Percentiles rank a stretch among this genome's conserved stretches.
phyloP scores from a whole-genome alignment of 345 rosid species.

The Populus tremula region DNA sequence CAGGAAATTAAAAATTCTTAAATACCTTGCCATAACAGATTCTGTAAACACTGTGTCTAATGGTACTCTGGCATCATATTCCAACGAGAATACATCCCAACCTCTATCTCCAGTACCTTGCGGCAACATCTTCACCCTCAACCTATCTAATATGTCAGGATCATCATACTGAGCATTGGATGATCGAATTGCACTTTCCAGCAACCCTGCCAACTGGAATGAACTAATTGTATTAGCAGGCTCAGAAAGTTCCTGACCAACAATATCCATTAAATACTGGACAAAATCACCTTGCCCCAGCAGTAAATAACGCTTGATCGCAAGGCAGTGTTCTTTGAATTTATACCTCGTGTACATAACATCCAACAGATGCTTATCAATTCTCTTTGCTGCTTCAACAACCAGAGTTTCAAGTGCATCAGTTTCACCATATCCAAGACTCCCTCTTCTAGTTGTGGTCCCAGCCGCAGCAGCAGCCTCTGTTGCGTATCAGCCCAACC shows the following conservation, averaged over 20 bases:
- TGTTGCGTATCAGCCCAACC: slow-evolving; percentile 95
- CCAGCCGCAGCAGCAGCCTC: slow-evolving; percentile 96
- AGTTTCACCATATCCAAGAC: slow-evolving; percentile 93
- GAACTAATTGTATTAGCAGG: slow-evolving; percentile 96
- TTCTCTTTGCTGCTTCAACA: slow-evolving; percentile 92
- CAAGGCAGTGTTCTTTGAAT: slow-evolving; percentile 94
- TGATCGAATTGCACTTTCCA: slow-evolving; percentile 89
- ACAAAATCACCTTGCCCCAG: slow-evolving; percentile 99
- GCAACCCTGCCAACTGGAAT: slow-evolving; percentile 86
- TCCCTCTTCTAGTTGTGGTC: slow-evolving; percentile 83
- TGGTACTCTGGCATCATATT: slow-evolving; percentile 92
- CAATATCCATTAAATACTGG: slow-evolving; percentile 88
- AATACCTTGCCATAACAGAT: slow-evolving; percentile 76
- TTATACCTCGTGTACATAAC: slow-evolving; percentile 75
- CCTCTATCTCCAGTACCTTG: slow-evolving; percentile 87
- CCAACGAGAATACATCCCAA: slow-evolving; percentile 97
- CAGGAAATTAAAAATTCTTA: slow-evolving; percentile 86
- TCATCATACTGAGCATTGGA: slow-evolving; percentile 99
- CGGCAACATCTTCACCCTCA: slow-evolving; percentile 96
- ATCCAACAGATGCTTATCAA: slow-evolving; percentile 80
- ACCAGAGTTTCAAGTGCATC: slow-evolving; percentile 92
- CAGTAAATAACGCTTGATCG: slow-evolving; percentile 85
- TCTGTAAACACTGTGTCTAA: slow-evolving; percentile 88
- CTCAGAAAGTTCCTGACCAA: slow-evolving; percentile 91
- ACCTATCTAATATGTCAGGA: slow-evolving; percentile 80